Base-by-base conservation (phyloP, 2,329 filamentous ascomycete genomes). In the Lachnellula arida region DNA sequence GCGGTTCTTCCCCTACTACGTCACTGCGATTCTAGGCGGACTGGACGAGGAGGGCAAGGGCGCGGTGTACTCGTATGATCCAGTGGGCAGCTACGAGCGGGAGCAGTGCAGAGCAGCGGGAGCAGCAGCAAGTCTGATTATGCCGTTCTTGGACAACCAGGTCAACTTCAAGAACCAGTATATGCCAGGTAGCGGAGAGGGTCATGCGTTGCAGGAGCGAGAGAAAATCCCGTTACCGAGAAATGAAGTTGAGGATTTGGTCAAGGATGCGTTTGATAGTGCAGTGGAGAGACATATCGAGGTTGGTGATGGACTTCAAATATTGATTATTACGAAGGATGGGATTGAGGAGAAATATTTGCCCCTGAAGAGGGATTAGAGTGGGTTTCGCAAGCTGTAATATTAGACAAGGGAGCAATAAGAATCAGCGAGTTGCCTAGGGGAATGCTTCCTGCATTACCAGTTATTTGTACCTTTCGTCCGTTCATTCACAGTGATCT, bases 161-260 rank as follows among this genome's bases (percentile, higher is more conserved):
- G 94, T 99, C 78, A 97, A 97, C 78, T 93, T 93, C 81, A 99
- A 97, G 83, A 99, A 99, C 74, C 93, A 97, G 78, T 96, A 96
- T 72, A 81, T 94, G 54, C 91, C 93, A 11, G 89, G 87, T 47
- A 93, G 89, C 67, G 91, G 91, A 55, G 81, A 83, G 58, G 93
- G 93, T 44, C 89, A 96, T 74, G 87, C 86, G 53, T 77, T 97
- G 67, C 76, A 88, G 76, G 82, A 88, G 74, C 81, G 87, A 65
- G 80, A 85, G 71, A 80, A 82, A 58, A 78, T 85, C 68, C 88
- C 89, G 51, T 76, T 97, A 69, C 79, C 86, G 28, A 80, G 84
- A 68, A 76, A 81, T 53, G 85, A 88, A 58, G 93, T 96, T 28
- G 88, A 96, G 77, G 84, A 88, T 62, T 72, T 99, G 67, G 93